These are phyloP conservation scores for Inga laurina DNA, from an alignment of 306 rosid genomes.

Conservation along the genomic window DNA sequence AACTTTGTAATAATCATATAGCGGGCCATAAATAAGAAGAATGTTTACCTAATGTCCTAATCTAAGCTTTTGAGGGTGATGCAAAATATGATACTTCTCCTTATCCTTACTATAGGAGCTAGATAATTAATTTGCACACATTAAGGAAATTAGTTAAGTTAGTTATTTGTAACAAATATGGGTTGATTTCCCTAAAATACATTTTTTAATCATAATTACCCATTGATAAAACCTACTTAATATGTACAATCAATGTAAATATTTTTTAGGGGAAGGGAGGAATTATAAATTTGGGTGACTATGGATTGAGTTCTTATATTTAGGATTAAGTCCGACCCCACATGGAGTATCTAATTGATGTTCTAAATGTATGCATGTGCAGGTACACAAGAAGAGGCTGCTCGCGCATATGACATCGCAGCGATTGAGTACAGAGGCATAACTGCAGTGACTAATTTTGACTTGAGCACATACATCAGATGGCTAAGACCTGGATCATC, in stretches of 20 bases:
- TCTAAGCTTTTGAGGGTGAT: background rate
- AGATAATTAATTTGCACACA: no score
- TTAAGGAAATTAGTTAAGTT: no score
- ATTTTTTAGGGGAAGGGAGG: no score
- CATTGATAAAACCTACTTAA: no score
- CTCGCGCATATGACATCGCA: conserved; percentile 86
- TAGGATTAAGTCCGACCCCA: background rate
- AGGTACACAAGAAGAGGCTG: conserved; percentile 98
- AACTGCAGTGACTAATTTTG: conserved; percentile 91
- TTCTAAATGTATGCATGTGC: conserved; percentile 20
- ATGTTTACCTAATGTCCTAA: background rate
- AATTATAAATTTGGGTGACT: no score
- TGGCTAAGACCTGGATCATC: conserved; percentile 72
- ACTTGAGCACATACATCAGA: conserved; percentile 75
- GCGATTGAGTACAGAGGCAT: conserved; percentile 93
- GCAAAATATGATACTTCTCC: background rate
- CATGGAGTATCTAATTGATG: background rate
- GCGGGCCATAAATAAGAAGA: background rate
- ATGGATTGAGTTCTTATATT: no score
- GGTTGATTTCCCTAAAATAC: no score
- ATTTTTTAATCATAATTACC: no score
- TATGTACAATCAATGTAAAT: no score
- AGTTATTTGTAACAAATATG: no score
- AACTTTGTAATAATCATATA: background rate
- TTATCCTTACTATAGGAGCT: no score